Percentiles rank a stretch among this genome's conserved stretches.
These are phyloP conservation scores for Kodamaea laetipori DNA, from an alignment of 805 yeast genomes.

Conservation along the genomic window DNA sequence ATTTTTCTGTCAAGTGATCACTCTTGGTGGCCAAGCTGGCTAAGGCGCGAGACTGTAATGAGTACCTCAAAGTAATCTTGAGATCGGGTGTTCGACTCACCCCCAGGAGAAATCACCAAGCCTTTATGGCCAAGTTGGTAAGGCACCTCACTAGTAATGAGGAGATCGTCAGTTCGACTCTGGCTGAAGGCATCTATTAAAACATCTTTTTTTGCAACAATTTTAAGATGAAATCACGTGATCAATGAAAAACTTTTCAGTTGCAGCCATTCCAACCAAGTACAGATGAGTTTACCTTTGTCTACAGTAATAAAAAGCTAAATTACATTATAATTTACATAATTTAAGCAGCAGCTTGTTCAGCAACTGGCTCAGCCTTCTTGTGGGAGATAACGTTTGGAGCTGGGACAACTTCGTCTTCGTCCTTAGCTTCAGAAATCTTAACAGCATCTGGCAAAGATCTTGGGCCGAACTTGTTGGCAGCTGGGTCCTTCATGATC, in stretches of 20 bases:
- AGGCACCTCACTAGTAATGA: slow-evolving; percentile 41
- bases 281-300: too few relatives aligned
- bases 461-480: slow-evolving; percentile 81
- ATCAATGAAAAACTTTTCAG: too few relatives aligned
- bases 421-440: slow-evolving; percentile 94
- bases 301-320: slow-evolving; percentile 3
- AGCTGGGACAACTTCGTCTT: slow-evolving; percentile 69
- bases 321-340: slow-evolving; percentile 10
- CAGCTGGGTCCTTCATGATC: slow-evolving; percentile 98
- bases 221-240: too few relatives aligned
- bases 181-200: slow-evolving; percentile 33
- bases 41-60: slow-evolving; percentile 53
- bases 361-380: slow-evolving; percentile 28
- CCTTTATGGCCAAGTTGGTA: slow-evolving; percentile 37
- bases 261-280: too few relatives aligned
- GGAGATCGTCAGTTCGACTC: slow-evolving; percentile 39
- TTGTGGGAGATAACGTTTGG: slow-evolving; percentile 82
- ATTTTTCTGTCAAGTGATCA: slow-evolving; percentile 9
- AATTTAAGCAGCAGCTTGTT: slow-evolving; percentile 31
- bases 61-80: slow-evolving; percentile 42
- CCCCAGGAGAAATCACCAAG: slow-evolving; percentile 43
- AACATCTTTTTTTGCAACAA: slow-evolving; percentile 15
- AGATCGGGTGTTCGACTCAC: slow-evolving; percentile 55
- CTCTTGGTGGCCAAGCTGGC: slow-evolving; percentile 54
- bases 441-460: slow-evolving; percentile 94